Base-by-base conservation (phyloP, 352 stramenopile genomes). In the Aphanomyces cochlioides region DNA sequence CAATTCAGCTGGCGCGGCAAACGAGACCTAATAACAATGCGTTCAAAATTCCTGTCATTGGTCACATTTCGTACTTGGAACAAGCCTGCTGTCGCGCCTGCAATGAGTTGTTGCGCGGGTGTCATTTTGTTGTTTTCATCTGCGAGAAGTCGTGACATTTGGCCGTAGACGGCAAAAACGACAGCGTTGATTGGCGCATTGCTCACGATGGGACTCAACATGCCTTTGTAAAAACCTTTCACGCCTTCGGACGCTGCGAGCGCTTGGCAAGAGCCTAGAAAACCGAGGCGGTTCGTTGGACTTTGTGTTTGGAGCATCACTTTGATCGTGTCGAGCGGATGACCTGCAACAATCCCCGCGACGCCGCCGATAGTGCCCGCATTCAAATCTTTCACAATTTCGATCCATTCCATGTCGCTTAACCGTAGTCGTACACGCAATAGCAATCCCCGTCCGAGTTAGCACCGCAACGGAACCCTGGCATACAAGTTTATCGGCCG, bases 131-230 rank as follows among this genome's bases (percentile, higher is more conserved):
- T 61, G n/a, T 66, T 72, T 8, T 57, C 78, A 36, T 85, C 77
- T 37, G 81, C 73, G 36, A 91, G 69, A 7, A 67, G 39, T 8
- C 84, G 82, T 41, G 83, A 76, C 15, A 84, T 75, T 68, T 78
- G 73, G 56, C 84, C 84, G 59, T 95, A 84, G 3, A 95, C 85
- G 36, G 84, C 85, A 54, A 95, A 95, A 0, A 95, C 81, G 40
- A 89, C 83, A n/a, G 87, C 87, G 69, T 95, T 95, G 78, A 95
- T 95, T 5, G 87, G 87, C 8, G 87, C 87, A 66, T 95, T 95
- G 65, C 77, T 85, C 34, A 95, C 72, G 40, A 95, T 84, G 15
- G 87, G 87, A 28, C 83, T 91, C 58, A 92, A 66, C 48, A 95
- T 60, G 0, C 87, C 87, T 34, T 89, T 84, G 75, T 88, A 94